Base-by-base conservation (phyloP, 2,329 filamentous ascomycete genomes). In the Cladosporium velox region DNA sequence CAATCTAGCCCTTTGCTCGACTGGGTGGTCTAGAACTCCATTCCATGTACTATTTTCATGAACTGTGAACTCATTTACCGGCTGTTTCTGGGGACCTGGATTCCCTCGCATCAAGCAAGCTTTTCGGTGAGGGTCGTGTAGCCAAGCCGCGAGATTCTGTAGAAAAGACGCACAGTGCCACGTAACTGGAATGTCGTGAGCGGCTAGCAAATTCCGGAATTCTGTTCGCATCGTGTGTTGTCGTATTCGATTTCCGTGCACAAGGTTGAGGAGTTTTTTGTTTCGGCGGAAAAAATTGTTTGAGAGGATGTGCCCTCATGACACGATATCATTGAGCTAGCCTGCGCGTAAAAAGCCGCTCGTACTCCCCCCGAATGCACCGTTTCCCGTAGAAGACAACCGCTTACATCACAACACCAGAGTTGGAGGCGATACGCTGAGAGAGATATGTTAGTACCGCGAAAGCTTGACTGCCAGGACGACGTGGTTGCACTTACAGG, bases 401-500 rank as follows among this genome's bases (percentile, higher is more conserved):
- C 58, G 52, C 66, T 96, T 92, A 99, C 95, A 99, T 99, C 83
- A 99, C 95, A 80, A 99, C 95, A 90, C 95, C 95, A 70, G 94
- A 97, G 91, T 99, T 99, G 88, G 90, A 93, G 83, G 95, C 95
- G 85, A 98, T 98, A 97, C 94, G 94, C 91, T 94, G 74, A 32
- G 59, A 65, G 2, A 11, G n/a, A 38, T 14, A 30, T 52, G 57
- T 61, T 47, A 61, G 67, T 34, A 66, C 38, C 61, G 51, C 34
- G 34, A 30, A 28, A 18, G 41, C 41, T 47, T 21, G 41, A 47
- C 7, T 21, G 12, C 41, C n/a, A 47, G 12, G n/a, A 47, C 41
- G 21, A 21, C n/a, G 21, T 11, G 18, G 14, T 38, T 11, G 30
- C 57, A 88, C 91, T 85, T 87, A 94, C 92, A 82, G 95, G 95